These are phyloP conservation scores for Selaginella moellendorffii DNA, from an alignment of 75 land plant genomes.

Conservation along the genomic window DNA sequence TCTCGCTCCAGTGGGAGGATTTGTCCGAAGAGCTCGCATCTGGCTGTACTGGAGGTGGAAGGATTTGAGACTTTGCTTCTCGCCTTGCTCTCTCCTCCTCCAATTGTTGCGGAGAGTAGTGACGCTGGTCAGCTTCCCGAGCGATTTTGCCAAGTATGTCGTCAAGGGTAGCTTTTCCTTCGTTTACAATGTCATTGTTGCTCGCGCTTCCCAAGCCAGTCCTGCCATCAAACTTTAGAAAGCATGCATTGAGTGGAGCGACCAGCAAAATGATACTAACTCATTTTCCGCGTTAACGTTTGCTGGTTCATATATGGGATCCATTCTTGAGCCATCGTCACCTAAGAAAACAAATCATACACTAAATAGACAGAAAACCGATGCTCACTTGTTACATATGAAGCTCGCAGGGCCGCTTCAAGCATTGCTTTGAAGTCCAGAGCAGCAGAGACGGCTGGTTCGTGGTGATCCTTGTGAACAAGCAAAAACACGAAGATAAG, in stretches of 20 bases:
- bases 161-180: neutral
- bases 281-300: neutral
- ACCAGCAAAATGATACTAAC: neutral
- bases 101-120: too few species aligned
- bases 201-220: neutral
- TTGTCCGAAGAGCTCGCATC: neutral
- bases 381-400: constrained; percentile 36
- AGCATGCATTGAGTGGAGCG: neutral
- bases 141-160: neutral
- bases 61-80: neutral
- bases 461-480: neutral
- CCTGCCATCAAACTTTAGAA: neutral
- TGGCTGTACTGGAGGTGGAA: neutral
- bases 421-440: constrained; percentile 50
- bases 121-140: neutral
- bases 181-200: neutral
- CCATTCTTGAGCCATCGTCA: neutral
- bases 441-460: constrained; percentile 45
- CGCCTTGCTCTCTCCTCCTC: neutral
- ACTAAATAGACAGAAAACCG: neutral
- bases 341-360: neutral
- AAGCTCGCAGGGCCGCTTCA: constrained; percentile 41
- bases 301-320: neutral
- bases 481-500: neutral
- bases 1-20: neutral